phyloP scores from a whole-genome alignment of 192 early-diverging fungal species.

The Mortierella antarctica region DNA sequence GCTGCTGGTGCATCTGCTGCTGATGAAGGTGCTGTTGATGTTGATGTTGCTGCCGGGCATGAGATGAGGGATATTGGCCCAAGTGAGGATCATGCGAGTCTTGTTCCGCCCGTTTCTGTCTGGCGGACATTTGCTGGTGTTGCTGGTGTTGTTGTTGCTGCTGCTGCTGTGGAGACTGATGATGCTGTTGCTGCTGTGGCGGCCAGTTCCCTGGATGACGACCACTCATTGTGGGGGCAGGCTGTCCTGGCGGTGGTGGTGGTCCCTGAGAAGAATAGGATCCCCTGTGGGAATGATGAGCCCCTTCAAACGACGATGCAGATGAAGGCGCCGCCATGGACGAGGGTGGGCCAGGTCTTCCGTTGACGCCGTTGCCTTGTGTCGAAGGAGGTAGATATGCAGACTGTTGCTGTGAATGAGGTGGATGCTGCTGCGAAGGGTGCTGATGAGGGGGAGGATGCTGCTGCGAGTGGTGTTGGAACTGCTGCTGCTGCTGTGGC shows the following conservation, averaged over 20 bases:
- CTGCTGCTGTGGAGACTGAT: not conserved
- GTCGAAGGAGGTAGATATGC: not conserved
- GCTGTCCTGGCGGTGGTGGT: not conserved
- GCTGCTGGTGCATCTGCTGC: not conserved
- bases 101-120: not conserved
- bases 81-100: slow-evolving; percentile 7
- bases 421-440: not conserved
- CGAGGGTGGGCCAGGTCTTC: slow-evolving; percentile 1
- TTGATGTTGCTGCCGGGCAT: not conserved
- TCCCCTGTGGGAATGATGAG: slow-evolving; percentile 5
- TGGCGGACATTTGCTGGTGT: not conserved
- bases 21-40: not conserved
- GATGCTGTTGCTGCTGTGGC: slow-evolving; percentile 9
- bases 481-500: not conserved
- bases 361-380: not conserved
- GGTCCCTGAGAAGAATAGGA: slow-evolving; percentile 17
- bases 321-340: not conserved
- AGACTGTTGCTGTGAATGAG: not conserved
- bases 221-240: not conserved
- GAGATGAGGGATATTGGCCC: too few species aligned
- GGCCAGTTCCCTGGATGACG: slow-evolving; percentile 9
- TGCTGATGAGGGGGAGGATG: not conserved
- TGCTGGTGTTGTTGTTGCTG: not conserved
- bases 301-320: not conserved
- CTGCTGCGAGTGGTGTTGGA: slow-evolving; percentile 2